Percentiles rank a stretch among this genome's conserved stretches.
phyloP scores from a whole-genome alignment of 148 eudicot genomes.

The Oxyria digyna region DNA sequence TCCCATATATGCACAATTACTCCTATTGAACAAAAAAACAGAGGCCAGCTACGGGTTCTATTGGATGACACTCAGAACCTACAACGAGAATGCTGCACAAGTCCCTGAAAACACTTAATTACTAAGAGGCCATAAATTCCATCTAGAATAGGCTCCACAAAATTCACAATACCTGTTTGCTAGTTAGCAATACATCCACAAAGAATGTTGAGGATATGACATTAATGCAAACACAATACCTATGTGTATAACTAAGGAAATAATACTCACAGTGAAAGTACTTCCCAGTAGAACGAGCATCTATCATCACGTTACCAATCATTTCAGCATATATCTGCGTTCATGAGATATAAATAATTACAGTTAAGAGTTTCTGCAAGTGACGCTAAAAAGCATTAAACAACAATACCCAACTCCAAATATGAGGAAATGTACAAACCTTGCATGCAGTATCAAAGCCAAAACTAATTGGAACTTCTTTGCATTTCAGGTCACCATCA shows the following conservation, averaged over 20 bases:
- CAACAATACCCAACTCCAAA: no score
- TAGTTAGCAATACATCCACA: neutral
- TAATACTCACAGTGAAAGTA: constrained; percentile 87
- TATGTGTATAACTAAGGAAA: neutral
- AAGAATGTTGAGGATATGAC: neutral
- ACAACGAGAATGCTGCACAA: neutral
- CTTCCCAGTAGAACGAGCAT: constrained; percentile 99
- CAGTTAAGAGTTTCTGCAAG: no score
- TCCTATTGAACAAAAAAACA: neutral
- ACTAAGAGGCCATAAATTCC: neutral
- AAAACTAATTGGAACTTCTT: constrained; percentile 91
- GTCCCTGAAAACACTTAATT: neutral
- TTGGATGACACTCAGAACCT: neutral
- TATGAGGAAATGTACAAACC: constrained; percentile 61
- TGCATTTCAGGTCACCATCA: constrained; percentile 94
- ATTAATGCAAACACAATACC: neutral
- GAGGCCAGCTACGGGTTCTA: neutral
- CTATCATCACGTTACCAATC: constrained; percentile 99
- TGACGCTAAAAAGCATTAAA: no score
- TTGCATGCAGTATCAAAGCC: constrained; percentile 99
- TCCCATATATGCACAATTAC: neutral
- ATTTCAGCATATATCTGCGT: constrained; percentile 90
- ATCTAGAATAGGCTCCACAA: neutral
- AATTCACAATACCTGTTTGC: neutral
- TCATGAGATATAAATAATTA: neutral